Percentiles rank a stretch among this genome's conserved stretches.
These are phyloP conservation scores for Mucor plumbeus DNA, from an alignment of 371 early-diverging fungal species.

Conservation along the genomic window DNA sequence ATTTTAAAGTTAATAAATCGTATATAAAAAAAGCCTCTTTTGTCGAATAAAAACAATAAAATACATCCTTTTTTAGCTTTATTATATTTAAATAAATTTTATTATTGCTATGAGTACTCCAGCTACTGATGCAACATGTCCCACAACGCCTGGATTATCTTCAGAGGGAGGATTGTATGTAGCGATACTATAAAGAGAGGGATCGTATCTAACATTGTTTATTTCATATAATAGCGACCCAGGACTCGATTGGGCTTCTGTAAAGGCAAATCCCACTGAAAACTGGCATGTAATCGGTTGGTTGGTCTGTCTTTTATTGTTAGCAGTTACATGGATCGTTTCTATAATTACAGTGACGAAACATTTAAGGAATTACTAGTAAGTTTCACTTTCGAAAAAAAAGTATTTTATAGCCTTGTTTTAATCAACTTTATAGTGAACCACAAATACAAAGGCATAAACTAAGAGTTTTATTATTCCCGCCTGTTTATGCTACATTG, in stretches of 20 bases:
- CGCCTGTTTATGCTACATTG: slow-evolving; percentile 48
- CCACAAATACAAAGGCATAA: slow-evolving; percentile 53
- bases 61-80: slow-evolving; percentile 18
- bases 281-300: slow-evolving; percentile 59
- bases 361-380: slow-evolving; percentile 52
- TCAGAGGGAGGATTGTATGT: slow-evolving; percentile 20
- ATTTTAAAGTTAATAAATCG: not conserved
- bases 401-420: not conserved
- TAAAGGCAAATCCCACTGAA: slow-evolving; percentile 22
- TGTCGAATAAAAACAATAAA: not conserved
- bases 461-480: slow-evolving; percentile 51
- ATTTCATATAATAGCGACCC: slow-evolving; percentile 7
- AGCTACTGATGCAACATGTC: slow-evolving; percentile 19
- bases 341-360: slow-evolving; percentile 27
- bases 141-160: slow-evolving; percentile 27
- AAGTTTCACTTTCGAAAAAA: slow-evolving; percentile 11
- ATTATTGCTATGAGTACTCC: not conserved
- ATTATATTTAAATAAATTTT: slow-evolving; percentile 9
- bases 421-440: slow-evolving; percentile 24
- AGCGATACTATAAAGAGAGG: too few relatives aligned
- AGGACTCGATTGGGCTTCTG: slow-evolving; percentile 27
- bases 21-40: not conserved
- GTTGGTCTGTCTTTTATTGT: slow-evolving; percentile 40
- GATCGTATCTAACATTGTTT: slow-evolving; percentile 5
- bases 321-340: slow-evolving; percentile 46